phyloP scores from a whole-genome alignment of 257 asterid species.

The Gentiana macrophylla region DNA sequence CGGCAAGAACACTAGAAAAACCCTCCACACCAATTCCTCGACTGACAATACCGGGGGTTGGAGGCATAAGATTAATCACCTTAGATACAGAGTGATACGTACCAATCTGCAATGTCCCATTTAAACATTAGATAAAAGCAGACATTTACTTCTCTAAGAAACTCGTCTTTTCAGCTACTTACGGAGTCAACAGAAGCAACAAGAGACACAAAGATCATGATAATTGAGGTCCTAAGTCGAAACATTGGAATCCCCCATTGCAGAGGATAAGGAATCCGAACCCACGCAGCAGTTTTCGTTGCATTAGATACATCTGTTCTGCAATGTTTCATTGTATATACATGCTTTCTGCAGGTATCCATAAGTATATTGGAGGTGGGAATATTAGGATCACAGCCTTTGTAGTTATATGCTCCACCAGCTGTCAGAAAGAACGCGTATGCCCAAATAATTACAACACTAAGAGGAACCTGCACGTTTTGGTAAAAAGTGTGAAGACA shows the following conservation, averaged over 20 bases:
- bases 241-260: constrained; percentile 97
- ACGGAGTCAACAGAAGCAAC: constrained; percentile 91
- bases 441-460: constrained; percentile 82
- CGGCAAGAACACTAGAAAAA: constrained; percentile 88
- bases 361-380: constrained; percentile 85
- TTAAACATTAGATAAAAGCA: constrained; percentile 3
- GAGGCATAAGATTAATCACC: constrained; percentile 59
- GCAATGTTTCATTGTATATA: constrained; percentile 93
- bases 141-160: background rate
- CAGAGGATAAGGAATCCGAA: constrained; percentile 87
- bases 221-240: constrained; percentile 69
- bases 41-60: constrained; percentile 80
- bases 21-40: constrained; percentile 94
- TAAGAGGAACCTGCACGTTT: constrained; percentile 76
- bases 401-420: constrained; percentile 90
- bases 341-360: constrained; percentile 78
- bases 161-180: constrained; percentile 19
- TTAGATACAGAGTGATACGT: constrained; percentile 73
- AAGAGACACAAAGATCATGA: constrained; percentile 70
- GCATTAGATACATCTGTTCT: constrained; percentile 96
- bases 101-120: constrained; percentile 46
- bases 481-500: background rate
- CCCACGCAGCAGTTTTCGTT: constrained; percentile 90
- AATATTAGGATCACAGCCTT: constrained; percentile 76
- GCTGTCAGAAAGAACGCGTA: constrained; percentile 91